Conservation (phyloP, 2,329 filamentous ascomycete species). For the Cladophialophora carrionii region DNA sequence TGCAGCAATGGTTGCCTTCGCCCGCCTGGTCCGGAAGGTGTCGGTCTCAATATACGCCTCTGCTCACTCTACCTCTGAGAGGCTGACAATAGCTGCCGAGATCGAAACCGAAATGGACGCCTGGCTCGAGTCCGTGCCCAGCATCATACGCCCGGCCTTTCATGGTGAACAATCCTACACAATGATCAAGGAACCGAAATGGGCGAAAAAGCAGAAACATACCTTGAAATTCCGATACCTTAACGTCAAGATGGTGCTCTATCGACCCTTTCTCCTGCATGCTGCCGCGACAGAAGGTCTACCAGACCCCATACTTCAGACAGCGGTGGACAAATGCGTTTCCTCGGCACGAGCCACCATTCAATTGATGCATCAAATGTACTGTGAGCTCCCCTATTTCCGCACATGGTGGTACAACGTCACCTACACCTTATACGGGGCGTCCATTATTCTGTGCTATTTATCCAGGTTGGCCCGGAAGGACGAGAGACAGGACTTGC, state of each 20-base stretch:
- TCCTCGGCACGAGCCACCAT: constrained; percentile 48
- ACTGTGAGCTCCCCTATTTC: constrained; percentile 47
- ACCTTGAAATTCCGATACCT: constrained; percentile 49
- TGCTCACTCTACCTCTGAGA: constrained; percentile 40
- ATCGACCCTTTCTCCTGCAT: constrained; percentile 45
- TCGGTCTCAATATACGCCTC: constrained; percentile 1
- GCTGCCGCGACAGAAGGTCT: constrained; percentile 42
- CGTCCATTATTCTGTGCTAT: constrained; percentile 46
- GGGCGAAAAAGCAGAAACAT: constrained; percentile 46
- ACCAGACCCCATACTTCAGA: constrained; percentile 39
- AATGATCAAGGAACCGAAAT: constrained; percentile 44
- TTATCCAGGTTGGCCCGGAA: constrained; percentile 42
- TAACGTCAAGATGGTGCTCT: constrained; percentile 49
- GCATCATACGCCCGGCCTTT: constrained; percentile 43
- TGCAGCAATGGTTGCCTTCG: constrained; percentile 29
- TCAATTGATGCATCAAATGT: constrained; percentile 48
- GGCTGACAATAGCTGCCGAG: constrained; percentile 43
- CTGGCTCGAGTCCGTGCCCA: constrained; percentile 45
- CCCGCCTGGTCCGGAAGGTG: background rate
- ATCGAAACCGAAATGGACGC: constrained; percentile 46
- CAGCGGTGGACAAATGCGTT: constrained; percentile 46
- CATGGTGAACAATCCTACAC: constrained; percentile 30
- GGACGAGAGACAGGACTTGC: constrained; percentile 39
- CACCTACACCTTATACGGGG: constrained; percentile 47
- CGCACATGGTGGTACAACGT: constrained; percentile 51